A percentile compares a stretch with the other conserved stretches of the same genome.
These are phyloP conservation scores for Monoraphidium neglectum DNA, from an alignment of 139 green algal species.

Conservation along the genomic window DNA sequence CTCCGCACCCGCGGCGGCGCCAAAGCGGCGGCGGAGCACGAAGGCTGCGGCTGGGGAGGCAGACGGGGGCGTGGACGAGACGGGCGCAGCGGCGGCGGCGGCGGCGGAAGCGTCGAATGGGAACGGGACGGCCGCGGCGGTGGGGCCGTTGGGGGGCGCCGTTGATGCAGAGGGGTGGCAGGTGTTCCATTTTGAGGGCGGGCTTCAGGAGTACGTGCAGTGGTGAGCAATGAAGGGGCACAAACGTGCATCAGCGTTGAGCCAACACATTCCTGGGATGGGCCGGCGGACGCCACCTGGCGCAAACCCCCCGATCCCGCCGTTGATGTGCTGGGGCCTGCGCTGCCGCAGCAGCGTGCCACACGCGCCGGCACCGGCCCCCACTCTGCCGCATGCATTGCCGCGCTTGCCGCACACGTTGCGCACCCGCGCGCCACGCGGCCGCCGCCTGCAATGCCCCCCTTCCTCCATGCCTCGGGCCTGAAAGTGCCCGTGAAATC, in stretches of 20 bases:
- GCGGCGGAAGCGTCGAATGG: constrained; percentile 6
- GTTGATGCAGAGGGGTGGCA: constrained; percentile 55
- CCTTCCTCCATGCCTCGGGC: no score
- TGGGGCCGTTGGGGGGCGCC: not conserved
- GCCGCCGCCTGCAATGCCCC: no score
- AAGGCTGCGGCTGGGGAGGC: not conserved
- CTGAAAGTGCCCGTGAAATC: no score
- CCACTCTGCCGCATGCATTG: no score
- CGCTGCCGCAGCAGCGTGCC: constrained; percentile 12
- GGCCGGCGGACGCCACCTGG: not conserved
- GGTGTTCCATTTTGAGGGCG: constrained; percentile 73
- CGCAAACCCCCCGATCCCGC: not conserved
- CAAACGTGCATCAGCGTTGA: no score
- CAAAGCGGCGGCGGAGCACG: not conserved
- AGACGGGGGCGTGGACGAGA: not conserved
- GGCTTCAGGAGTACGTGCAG: constrained; percentile 88
- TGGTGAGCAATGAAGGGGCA: no score
- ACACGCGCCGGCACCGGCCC: no score
- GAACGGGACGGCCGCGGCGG: not conserved
- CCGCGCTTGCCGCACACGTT: no score
- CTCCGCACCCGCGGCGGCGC: not conserved
- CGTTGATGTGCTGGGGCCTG: not conserved
- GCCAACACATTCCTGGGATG: no score
- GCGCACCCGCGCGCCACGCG: no score
- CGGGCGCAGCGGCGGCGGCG: not conserved